Base-by-base conservation (phyloP, 2,329 filamentous ascomycete genomes). In the Corniculantispora saksenae region DNA sequence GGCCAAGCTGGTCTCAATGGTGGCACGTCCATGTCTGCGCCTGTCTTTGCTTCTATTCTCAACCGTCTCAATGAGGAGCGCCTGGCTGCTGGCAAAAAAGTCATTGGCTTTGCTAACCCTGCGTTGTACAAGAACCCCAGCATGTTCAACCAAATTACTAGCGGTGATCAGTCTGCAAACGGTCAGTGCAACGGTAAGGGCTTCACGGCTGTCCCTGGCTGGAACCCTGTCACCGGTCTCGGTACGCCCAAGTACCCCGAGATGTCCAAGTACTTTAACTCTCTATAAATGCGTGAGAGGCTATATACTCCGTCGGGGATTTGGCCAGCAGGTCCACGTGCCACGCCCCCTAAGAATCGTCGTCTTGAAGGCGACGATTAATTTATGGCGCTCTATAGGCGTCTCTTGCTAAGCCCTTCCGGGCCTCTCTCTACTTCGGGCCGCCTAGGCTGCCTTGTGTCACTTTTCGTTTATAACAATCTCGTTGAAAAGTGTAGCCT, bases 101-200 rank as follows among this genome's bases (percentile, higher is more conserved):
- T 71, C 12, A 70, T 80, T 6, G 79, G 79, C 12, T 81, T 80
- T 47, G 60, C 53, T 17, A 66, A 66, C 27, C 64, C 64, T 3
- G 61, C 48, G 13, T 12, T 67, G 12, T 67, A 67, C 32, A 40
- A 38, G 13, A 57, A 61, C 50, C 63, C 63, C 8, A 19, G 27
- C 3, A 55, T 48, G 9, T 65, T 68, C 23, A 56, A 60, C 15
- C 58, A 69, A 25, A 58, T 69, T 5, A 55, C 38, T 6, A 21
- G 35, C 10, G 43, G 43, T 4, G 27, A 38, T 12, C 40, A 25
- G 19, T 25, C 15, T 12, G 27, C 8, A 2, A 27, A 1, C 4
- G 45, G 45, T 6, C 12, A 21, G 23, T 59, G 56, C 12, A 25
- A 23, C 15, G 27, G 27, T 3, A 50, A 35, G n/a, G 35, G 25